Percentiles rank a stretch among this genome's conserved stretches.
These are phyloP conservation scores for Paramecium primaurelia DNA, from an alignment of 73 alveolate species.

Conservation along the genomic window DNA sequence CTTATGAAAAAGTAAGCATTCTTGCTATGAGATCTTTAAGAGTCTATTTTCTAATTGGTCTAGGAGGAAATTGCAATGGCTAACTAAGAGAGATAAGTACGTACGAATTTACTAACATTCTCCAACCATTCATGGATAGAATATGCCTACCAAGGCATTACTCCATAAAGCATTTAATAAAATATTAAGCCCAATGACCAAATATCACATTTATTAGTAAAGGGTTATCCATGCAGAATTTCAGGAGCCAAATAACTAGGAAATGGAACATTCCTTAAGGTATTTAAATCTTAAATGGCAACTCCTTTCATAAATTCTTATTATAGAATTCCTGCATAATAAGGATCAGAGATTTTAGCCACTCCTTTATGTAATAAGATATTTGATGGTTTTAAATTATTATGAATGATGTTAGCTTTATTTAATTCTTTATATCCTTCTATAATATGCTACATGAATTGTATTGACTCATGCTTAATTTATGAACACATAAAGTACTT, in stretches of 20 bases:
- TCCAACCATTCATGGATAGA: background rate
- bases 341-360: conserved; percentile 46
- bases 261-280: background rate
- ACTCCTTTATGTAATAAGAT: conserved; percentile 47
- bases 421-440: conserved; percentile 52
- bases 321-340: conserved; percentile 48
- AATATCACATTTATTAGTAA: conserved; percentile 38
- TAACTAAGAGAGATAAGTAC: background rate
- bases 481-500: background rate
- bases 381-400: conserved; percentile 54
- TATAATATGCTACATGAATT: conserved; percentile 47
- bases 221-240: background rate
- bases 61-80: conserved; percentile 45
- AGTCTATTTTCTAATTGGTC: conserved; percentile 45
- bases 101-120: background rate
- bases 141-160: conserved; percentile 37
- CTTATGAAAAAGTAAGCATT: conserved; percentile 23
- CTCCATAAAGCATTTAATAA: conserved; percentile 31
- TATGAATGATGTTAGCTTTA: conserved; percentile 37
- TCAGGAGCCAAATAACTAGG: background rate
- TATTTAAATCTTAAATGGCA: background rate
- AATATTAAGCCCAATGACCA: conserved; percentile 46
- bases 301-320: background rate
- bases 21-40: conserved; percentile 21
- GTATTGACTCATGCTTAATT: conserved; percentile 10